phyloP scores from a whole-genome alignment of 106 monocot species.

The Hemerocallis citrina region DNA sequence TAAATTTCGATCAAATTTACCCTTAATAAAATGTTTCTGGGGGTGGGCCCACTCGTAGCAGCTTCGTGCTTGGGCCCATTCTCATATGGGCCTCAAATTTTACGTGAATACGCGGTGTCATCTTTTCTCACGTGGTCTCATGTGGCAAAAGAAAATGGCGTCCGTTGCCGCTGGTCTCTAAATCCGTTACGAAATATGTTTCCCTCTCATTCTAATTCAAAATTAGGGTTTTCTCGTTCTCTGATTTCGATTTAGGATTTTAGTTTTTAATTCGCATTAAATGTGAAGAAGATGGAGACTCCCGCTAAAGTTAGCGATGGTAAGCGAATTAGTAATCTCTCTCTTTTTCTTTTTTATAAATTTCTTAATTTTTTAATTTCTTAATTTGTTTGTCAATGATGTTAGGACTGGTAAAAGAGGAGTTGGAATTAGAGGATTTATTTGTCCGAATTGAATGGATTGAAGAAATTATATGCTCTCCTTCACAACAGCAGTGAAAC shows the following conservation, averaged over 20 bases:
- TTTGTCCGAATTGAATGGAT: conserved; percentile 28
- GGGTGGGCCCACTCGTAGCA: no score
- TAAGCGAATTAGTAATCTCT: not conserved
- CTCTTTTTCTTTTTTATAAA: not conserved
- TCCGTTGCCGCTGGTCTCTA: not conserved
- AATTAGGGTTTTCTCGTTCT: not conserved
- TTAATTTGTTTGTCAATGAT: not conserved
- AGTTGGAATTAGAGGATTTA: conserved; percentile 23
- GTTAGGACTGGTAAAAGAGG: conserved; percentile 3
- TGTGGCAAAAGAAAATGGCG: no score
- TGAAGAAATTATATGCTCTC: conserved; percentile 33
- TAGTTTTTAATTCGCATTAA: no score
- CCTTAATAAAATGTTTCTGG: no score
- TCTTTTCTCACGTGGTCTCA: no score
- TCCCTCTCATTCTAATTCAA: not conserved
- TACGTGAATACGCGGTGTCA: no score
- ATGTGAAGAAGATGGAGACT: not conserved
- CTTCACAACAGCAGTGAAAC: conserved; percentile 5
- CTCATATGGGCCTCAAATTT: no score
- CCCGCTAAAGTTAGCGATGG: not conserved
- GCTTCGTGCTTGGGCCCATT: no score
- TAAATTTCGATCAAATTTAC: no score
- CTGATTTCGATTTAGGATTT: no score
- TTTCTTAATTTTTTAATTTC: not conserved
- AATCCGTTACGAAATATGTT: not conserved